Base-by-base conservation (phyloP, 768 basidiomycete genomes). In the Pseudohyphozyma bogoriensis region DNA sequence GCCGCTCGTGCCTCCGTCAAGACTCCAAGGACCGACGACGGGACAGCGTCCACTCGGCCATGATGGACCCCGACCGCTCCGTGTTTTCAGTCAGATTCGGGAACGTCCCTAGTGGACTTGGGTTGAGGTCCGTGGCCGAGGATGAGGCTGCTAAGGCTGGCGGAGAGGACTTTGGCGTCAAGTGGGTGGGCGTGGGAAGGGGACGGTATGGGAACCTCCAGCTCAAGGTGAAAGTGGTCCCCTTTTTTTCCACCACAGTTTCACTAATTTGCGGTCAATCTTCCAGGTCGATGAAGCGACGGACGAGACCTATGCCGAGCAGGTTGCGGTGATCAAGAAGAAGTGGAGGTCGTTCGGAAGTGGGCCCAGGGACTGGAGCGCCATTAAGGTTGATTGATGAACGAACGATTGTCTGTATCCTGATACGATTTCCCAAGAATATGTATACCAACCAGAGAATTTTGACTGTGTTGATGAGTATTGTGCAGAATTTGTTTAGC, bases 311-410 rank as follows among this genome's bases (percentile, higher is more conserved):
- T 63, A 59, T 18, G 57, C 53, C 8, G 42, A 52, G 4, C 62
- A 63, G 35, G 62, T 52, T 12, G 54, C 54, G 13, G n/a, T 42
- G 36, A 63, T 63, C 54, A 63, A 63, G 54, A 55, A 55, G 42
- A 52, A 51, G 32, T 63, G 62, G 62, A 16, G 62, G 22, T 49
- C 49, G 12, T 63, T 63, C 37, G 62, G 62, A 16, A 44, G 49
- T 8, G 47, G 51, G 20, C 54, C 51, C 29, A 52, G 56, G 3
- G 58, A 63, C 26, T 63, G 62, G 62, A 47, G 54, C 9, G 32
- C n/a, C 13, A 58, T 63, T 1, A 46, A 33, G 35, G 52, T 63
- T 9, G 62, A 63, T 16, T 46, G 35, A 35, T 62, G 32, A 46
- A 18, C 29, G 52, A 16, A n/a, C n/a, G n/a, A n/a, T n/a, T n/a